Conservation (phyloP, 2,329 filamentous ascomycete genomes). For the Metarhizium album region DNA sequence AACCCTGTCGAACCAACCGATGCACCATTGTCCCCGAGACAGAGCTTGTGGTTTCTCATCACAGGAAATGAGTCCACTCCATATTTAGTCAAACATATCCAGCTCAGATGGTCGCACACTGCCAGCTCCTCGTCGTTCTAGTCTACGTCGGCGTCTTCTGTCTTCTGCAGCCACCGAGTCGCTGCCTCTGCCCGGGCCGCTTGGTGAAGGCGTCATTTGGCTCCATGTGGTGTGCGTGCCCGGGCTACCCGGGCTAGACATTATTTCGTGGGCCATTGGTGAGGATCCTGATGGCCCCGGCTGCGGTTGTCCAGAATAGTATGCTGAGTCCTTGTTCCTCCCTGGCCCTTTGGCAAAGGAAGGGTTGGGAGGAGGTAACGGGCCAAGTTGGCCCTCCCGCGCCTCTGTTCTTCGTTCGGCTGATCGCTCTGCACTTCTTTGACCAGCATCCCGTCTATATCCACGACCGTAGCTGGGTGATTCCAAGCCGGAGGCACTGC, state of each 20-base stretch:
- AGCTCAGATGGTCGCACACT: conserved; percentile 21
- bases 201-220: conserved; percentile 36
- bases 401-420: conserved; percentile 35
- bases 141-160: conserved; percentile 41
- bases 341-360: conserved; percentile 41
- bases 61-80: neutral
- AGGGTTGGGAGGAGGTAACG: conserved; percentile 45
- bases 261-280: conserved; percentile 27
- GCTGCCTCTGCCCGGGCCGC: conserved; percentile 24
- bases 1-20: neutral
- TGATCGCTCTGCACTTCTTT: conserved; percentile 33
- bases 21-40: neutral
- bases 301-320: conserved; percentile 42
- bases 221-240: conserved; percentile 45
- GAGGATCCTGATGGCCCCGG: conserved; percentile 32
- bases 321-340: conserved; percentile 47
- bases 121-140: conserved; percentile 39
- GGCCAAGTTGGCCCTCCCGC: conserved; percentile 29
- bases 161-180: conserved; percentile 34
- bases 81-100: conserved; percentile 27
- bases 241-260: conserved; percentile 36
- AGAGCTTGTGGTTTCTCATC: neutral
- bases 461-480: conserved; percentile 32
- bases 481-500: conserved; percentile 47
- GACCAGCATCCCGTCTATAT: conserved; percentile 44